Conservation (phyloP, 148 eudicot genomes). For the Vaccinium darrowii region DNA sequence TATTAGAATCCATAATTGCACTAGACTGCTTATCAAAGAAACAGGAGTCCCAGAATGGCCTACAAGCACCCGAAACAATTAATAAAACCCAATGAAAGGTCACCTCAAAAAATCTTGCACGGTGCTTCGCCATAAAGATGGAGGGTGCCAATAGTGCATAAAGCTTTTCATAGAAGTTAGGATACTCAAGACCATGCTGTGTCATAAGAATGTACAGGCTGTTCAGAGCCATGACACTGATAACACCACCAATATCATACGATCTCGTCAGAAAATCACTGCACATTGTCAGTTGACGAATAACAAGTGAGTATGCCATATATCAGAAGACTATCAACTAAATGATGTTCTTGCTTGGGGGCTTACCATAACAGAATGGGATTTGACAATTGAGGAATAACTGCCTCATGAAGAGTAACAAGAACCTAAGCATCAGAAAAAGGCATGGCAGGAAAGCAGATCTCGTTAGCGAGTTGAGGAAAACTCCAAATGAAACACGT, state of each 20-base stretch:
- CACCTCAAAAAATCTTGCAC: constrained; percentile 92
- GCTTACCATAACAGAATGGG: constrained; percentile 80
- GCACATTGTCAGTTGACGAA: constrained; percentile 33
- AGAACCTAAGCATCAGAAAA: constrained; percentile 60
- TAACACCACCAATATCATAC: constrained; percentile 93
- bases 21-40: not conserved
- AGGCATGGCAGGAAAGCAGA: not conserved
- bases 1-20: not conserved
- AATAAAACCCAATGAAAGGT: constrained; percentile 12
- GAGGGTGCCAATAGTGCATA: constrained; percentile 82
- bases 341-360: not conserved
- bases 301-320: constrained; percentile 7
- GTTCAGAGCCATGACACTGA: constrained; percentile 93
- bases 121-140: constrained; percentile 87
- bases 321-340: not conserved
- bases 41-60: not conserved
- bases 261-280: constrained; percentile 98
- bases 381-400: constrained; percentile 77
- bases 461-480: not conserved
- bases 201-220: constrained; percentile 90
- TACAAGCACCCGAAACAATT: constrained; percentile 2
- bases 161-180: constrained; percentile 85
- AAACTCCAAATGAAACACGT: not conserved
- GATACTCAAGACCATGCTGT: constrained; percentile 76
- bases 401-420: constrained; percentile 65